These are phyloP conservation scores for Solanum paucissectum DNA, from an alignment of 257 asterid species.

Conservation along the genomic window DNA sequence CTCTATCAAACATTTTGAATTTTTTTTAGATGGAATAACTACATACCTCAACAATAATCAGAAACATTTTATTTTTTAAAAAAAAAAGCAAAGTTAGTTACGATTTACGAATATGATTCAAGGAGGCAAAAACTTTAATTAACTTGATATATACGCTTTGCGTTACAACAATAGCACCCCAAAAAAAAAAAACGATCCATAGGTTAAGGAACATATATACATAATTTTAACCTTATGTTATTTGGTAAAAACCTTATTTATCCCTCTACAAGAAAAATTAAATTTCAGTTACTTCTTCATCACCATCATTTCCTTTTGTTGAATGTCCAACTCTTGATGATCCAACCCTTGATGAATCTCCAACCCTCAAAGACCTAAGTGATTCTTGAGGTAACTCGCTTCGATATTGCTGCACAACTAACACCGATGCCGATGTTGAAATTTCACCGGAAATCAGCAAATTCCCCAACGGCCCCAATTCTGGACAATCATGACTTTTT, in stretches of 20 bases:
- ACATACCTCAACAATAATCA: no score
- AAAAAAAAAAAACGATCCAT: background rate
- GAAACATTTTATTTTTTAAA: background rate
- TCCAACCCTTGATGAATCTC: background rate
- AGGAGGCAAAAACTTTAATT: background rate
- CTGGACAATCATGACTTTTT: background rate
- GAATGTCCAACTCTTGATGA: background rate
- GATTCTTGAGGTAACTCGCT: slow-evolving; percentile 2
- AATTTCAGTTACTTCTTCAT: background rate
- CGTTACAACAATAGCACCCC: background rate
- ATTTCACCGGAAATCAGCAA: background rate
- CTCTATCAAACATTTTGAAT: no score
- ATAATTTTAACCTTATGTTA: background rate
- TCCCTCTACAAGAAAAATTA: background rate
- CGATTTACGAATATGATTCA: background rate
- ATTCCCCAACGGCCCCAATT: slow-evolving; percentile 3
- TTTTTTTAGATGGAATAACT: no score
- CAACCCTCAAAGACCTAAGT: background rate
- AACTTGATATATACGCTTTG: background rate
- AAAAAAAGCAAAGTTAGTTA: background rate
- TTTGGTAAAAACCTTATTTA: background rate
- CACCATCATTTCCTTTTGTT: background rate
- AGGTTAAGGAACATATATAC: background rate
- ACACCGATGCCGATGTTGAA: background rate
- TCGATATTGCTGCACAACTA: slow-evolving; percentile 6